Percentiles rank a stretch among this genome's conserved stretches.
Conservation (phyloP, 805 yeast genomes). For the Pichia pseudocactophila region DNA sequence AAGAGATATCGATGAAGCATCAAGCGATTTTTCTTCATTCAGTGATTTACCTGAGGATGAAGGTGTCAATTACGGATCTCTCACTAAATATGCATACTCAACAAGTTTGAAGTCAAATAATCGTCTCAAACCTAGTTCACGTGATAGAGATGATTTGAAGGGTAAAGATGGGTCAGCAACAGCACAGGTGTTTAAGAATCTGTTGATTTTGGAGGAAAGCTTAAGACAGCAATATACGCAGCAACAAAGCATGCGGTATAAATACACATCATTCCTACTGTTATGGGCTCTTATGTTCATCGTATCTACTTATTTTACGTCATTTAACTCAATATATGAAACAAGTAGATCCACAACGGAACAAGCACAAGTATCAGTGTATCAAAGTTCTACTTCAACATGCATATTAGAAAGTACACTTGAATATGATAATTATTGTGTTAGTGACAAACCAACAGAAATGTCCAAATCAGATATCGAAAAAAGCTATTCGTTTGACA, state of each 20-base stretch:
- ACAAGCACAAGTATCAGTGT: too few species aligned
- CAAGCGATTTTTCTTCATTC: conserved; percentile 1
- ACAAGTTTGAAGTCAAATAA: too few species aligned
- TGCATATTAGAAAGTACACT: too few species aligned
- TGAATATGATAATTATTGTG: too few species aligned
- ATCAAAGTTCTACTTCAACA: too few species aligned
- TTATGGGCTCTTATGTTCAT: conserved; percentile 22
- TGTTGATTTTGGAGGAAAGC: conserved; percentile 78
- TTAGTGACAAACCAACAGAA: too few species aligned
- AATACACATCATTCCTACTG: conserved; percentile 44
- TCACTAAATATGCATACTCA: conserved; percentile 6
- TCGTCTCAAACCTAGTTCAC: too few species aligned
- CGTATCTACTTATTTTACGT: conserved; percentile 29
- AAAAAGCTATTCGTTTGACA: neutral
- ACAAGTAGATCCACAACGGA: neutral
- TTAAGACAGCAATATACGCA: conserved; percentile 72
- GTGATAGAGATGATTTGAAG: neutral
- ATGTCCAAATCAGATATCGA: neutral
- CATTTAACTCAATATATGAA: conserved; percentile 3
- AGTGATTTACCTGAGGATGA: conserved; percentile 9
- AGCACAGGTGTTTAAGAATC: conserved; percentile 70
- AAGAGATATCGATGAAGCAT: neutral
- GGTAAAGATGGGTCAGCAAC: conserved; percentile 25
- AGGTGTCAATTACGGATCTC: too few species aligned
- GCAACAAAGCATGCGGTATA: conserved; percentile 56